Conservation (phyloP, 2,329 filamentous ascomycete species). For the Magnaporthiopsis poae region DNA sequence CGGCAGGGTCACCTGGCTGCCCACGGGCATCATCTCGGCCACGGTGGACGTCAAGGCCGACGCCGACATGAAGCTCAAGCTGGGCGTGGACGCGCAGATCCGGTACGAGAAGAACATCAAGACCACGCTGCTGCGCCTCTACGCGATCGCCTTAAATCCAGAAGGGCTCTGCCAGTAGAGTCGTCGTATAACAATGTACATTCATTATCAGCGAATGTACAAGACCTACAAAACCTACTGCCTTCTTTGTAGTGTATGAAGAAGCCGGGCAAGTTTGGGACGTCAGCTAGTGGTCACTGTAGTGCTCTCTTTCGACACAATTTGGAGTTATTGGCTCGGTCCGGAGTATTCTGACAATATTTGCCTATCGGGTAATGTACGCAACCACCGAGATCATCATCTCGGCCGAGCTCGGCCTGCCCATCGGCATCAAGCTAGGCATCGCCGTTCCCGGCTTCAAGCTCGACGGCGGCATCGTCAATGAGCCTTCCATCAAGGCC, state of each 20-base stretch:
- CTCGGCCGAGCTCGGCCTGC: constrained; percentile 20
- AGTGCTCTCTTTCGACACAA: no score
- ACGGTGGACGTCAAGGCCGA: constrained; percentile 19
- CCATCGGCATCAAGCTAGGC: constrained; percentile 19
- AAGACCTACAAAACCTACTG: no score
- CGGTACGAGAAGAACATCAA: constrained; percentile 15
- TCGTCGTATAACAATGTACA: no score
- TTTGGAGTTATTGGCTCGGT: no score
- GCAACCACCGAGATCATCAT: constrained; percentile 20
- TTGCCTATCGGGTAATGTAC: no score
- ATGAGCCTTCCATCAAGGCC: constrained; percentile 21
- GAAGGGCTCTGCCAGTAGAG: no score
- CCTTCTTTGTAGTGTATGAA: no score
- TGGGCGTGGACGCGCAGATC: constrained; percentile 22
- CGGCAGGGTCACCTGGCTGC: constrained; percentile 18
- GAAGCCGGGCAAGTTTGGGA: no score
- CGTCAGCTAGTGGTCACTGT: no score
- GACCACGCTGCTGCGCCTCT: constrained; percentile 16
- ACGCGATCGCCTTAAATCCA: constrained; percentile 19
- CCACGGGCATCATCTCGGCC: constrained; percentile 18
- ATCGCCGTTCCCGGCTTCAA: constrained; percentile 16
- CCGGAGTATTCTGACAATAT: no score
- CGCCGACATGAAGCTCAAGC: constrained; percentile 18
- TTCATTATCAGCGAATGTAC: no score
- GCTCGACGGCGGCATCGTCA: constrained; percentile 16